Evolutionary conservation across 2,329 filamentous ascomycete genomes (phyloP), one percentile per base, ranked within the genome.

Genomic region (Diaporthe sp.): DNA sequence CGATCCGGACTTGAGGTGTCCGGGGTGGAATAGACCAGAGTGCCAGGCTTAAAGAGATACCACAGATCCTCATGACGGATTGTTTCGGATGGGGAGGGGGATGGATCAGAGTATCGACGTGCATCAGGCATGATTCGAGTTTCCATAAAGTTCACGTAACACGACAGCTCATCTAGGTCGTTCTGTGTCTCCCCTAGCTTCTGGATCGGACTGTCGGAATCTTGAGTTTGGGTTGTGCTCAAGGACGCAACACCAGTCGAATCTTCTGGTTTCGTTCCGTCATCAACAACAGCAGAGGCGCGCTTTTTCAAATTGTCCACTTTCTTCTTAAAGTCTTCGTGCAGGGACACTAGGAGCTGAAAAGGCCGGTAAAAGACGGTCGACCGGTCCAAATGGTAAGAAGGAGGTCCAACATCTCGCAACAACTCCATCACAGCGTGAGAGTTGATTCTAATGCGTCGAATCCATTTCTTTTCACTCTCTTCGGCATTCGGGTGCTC

Each of bases 1-100:
- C 0, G 0, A 5, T 31, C 0, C 5, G 1, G 10, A 6, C 2
- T 6, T 8, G 5, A 31, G 4, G 17, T 0, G 2, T 53, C 34
- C 5, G 5, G 15, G 5, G 37, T 2, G 19, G 49, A 0, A 3
- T 58, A 67, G 28, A 73, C n/a, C 9, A 73, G 22, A 15, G 67
- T 59, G 13, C 72, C 72, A 4, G 72, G 49, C 4, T 28, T 49
- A 6, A 46, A n/a, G 3, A 73, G 59, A 28, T 68, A 58, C 59
- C 72, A 73, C 1, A 73, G 2, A 28, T 73, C 72, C 15, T 73
- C 72, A 9, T 34, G 19, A 1, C 49, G 9, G 1, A 73, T 46
- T 0, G 37, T 49, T 5, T 46, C 5, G 1, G 59, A 25, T 4
- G 2, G 28, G 3, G 34, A 1, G 4, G 19, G 4, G 0, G 31